These are phyloP conservation scores for Kuraishia capsulata DNA, from an alignment of 805 yeast genomes.

Conservation along the genomic window DNA sequence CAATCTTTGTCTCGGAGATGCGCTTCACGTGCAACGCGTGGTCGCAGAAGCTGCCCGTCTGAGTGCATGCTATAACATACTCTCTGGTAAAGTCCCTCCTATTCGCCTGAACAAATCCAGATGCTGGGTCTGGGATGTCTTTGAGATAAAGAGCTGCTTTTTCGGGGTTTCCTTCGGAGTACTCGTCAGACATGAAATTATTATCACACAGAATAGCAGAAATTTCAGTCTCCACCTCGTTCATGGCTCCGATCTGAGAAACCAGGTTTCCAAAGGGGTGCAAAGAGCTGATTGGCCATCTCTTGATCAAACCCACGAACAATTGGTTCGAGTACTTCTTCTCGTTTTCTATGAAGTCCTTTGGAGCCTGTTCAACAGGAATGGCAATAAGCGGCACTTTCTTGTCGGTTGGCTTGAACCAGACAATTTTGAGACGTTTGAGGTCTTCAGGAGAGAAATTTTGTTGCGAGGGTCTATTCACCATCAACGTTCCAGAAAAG, in stretches of 20 bases:
- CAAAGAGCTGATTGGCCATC: slow-evolving; percentile 98
- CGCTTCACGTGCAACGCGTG: slow-evolving; percentile 77
- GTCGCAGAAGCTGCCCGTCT: slow-evolving; percentile 52
- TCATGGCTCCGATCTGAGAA: slow-evolving; percentile 75
- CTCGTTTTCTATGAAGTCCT: slow-evolving; percentile 88
- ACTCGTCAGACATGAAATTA: slow-evolving; percentile 75
- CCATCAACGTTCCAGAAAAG: slow-evolving; percentile 89
- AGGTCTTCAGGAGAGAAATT: slow-evolving; percentile 2
- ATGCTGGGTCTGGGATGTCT: slow-evolving; percentile 28
- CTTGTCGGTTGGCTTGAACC: slow-evolving; percentile 98
- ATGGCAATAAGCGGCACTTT: slow-evolving; percentile 96
- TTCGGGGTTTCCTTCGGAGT: slow-evolving; percentile 34
- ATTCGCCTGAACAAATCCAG: slow-evolving; percentile 20
- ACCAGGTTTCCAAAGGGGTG: slow-evolving; percentile 96
- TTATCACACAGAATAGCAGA: slow-evolving; percentile 85
- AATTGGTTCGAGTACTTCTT: slow-evolving; percentile 72
- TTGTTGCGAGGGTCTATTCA: slow-evolving; percentile 83
- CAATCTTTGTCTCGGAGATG: slow-evolving; percentile 50
- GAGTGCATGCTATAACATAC: slow-evolving; percentile 56
- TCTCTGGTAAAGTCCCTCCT: slow-evolving; percentile 52
- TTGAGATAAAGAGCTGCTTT: slow-evolving; percentile 13
- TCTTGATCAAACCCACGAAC: slow-evolving; percentile 90
- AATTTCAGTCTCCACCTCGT: slow-evolving; percentile 69
- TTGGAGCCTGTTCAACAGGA: slow-evolving; percentile 97
- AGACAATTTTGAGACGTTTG: slow-evolving; percentile 82